A percentile compares a stretch with the other conserved stretches of the same genome.
Conservation (phyloP, 73 alveolate species). For the Paramecium pentaurelia region DNA sequence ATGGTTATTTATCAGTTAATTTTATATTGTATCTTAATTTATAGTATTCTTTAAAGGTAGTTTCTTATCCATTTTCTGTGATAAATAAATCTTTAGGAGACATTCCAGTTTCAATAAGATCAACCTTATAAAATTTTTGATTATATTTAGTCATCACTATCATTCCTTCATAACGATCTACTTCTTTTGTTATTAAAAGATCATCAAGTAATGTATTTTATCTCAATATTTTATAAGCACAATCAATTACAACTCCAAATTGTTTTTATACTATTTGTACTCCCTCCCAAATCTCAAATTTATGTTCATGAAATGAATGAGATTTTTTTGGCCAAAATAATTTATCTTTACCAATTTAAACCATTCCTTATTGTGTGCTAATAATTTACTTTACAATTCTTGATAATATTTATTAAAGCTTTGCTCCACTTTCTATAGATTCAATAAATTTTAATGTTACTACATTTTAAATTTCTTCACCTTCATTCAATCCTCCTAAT, state of each 20-base stretch:
- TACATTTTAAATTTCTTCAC: not conserved
- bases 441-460: not conserved
- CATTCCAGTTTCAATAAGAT: slow-evolving; percentile 44
- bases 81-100: not conserved
- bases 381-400: not conserved
- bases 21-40: not conserved
- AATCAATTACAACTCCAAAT: not conserved
- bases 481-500: not conserved
- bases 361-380: not conserved
- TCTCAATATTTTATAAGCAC: not conserved
- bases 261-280: not conserved
- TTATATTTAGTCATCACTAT: slow-evolving; percentile 60
- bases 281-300: slow-evolving; percentile 20
- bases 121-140: slow-evolving; percentile 46
- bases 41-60: not conserved
- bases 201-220: not conserved
- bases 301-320: not conserved
- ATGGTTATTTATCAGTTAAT: not conserved
- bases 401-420: not conserved
- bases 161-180: not conserved
- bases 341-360: not conserved
- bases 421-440: not conserved
- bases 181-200: not conserved
- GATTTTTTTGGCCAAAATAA: not conserved
- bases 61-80: not conserved